Evolutionary conservation across 2,329 filamentous ascomycete species (phyloP), one percentile per base, ranked within the genome.

Genomic region (Epichloe typhina): DNA sequence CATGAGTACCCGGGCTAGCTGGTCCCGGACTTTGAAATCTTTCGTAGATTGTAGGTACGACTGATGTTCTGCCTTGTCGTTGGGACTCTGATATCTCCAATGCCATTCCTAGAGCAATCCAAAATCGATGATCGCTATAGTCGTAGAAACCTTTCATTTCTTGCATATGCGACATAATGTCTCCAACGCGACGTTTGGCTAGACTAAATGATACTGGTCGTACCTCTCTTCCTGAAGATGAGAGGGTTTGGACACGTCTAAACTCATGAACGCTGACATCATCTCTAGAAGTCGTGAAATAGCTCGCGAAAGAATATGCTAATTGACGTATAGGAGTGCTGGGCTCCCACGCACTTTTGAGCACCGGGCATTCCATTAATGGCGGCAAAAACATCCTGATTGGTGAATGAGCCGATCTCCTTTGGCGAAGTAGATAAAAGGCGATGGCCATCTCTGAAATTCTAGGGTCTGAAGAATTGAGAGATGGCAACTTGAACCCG

Each of bases 361-460:
- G 71, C n/a, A 63, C 59, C n/a, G 74, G 73, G 51, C 72, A 74
- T 55, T 84, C 80, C 9, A 81, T 66, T 0, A 88, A 63, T 21
- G 83, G 71, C 0, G 83, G 82, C 1, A 89, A 71, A 61, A 84
- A 90, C 12, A 87, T 72, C 41, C 73, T 65, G 12, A 66, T 58
- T 21, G 49, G 46, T 12, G 13, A 42, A 31, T 21, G 4, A 17
- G 23, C 9, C 13, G 36, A 23, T 12, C 8, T 1, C 5, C 7
- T 12, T 4, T 43, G 13, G 23, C 36, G 21, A 39, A 17, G 46
- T 19, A 26, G 35, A 31, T 37, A 9, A 44, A 67, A 44, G 46
- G 69, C 65, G 1, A 71, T 47, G 12, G 66, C 47, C 5, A 71
- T 51, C 52, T 72, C 69, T 0, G 67, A 70, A 40, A 70, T 51